phyloP scores from a whole-genome alignment of 495 filamentous ascomycete genomes.

The Daldinia concentrica region DNA sequence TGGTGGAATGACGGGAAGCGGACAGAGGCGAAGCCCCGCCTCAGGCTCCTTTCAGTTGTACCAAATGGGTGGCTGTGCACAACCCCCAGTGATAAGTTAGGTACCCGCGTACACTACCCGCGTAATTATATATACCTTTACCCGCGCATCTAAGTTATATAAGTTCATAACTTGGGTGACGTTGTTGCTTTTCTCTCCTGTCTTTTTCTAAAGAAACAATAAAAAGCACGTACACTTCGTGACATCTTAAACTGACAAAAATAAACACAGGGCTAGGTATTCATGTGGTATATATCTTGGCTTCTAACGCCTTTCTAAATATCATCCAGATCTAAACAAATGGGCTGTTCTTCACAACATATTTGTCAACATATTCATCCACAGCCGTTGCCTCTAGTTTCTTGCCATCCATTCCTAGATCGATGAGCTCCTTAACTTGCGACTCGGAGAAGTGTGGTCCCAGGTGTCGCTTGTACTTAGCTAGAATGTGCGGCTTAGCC shows the following conservation, averaged over 20 bases:
- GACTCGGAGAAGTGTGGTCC: conserved; percentile 79
- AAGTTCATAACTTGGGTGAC: neutral
- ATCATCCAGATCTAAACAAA: conserved; percentile 52
- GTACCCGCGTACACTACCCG: too few species aligned
- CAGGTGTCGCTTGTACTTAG: conserved; percentile 93
- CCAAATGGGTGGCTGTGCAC: conserved; percentile 2
- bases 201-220: neutral
- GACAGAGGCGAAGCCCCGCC: conserved; percentile 5
- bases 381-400: conserved; percentile 81
- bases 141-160: neutral
- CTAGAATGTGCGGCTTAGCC: conserved; percentile 94
- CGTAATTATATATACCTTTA: too few species aligned
- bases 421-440: conserved; percentile 79
- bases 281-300: neutral
- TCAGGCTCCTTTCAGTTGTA: conserved; percentile 2
- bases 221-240: neutral
- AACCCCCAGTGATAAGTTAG: neutral
- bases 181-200: neutral
- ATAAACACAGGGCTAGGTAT: neutral
- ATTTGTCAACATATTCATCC: conserved; percentile 94
- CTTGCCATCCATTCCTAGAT: conserved; percentile 75
- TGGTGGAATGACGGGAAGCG: neutral
- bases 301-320: conserved; percentile 7
- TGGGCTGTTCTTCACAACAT: conserved; percentile 70
- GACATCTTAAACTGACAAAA: neutral